phyloP scores from a whole-genome alignment of 1,139 yeast species.

The Yamadazyma triangularis region DNA sequence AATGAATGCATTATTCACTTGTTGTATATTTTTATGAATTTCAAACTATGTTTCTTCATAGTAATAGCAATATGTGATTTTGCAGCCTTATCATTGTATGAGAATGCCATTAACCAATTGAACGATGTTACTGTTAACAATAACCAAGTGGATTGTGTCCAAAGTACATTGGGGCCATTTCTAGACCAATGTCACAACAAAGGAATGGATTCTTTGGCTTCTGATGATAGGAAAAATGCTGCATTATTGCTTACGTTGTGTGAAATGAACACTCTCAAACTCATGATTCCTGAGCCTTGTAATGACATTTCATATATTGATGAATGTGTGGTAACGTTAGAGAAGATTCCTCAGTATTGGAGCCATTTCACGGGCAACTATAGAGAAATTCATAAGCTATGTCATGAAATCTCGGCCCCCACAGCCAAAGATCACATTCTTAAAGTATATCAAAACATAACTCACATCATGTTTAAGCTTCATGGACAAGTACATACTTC shows the following conservation, averaged over 20 bases:
- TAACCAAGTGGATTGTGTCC: constrained; percentile 17
- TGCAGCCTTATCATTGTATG: too few species aligned
- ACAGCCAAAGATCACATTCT: constrained; percentile 50
- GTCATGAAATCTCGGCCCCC: constrained; percentile 48
- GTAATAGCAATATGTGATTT: too few species aligned
- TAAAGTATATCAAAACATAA: constrained; percentile 43
- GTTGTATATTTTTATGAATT: too few species aligned
- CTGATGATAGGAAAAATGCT: constrained; percentile 25
- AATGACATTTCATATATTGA: constrained; percentile 7
- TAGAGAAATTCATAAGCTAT: constrained; percentile 42
- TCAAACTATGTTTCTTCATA: too few species aligned
- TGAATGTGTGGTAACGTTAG: constrained; percentile 36
- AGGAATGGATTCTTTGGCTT: constrained; percentile 31
- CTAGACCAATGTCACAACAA: constrained; percentile 22
- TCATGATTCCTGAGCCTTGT: constrained; percentile 34
- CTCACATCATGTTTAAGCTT: constrained; percentile 24
- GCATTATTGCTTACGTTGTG: constrained; percentile 51
- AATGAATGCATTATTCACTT: too few species aligned
- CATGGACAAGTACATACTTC: constrained; percentile 14
- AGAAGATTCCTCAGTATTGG: constrained; percentile 52
- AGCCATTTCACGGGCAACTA: constrained; percentile 58
- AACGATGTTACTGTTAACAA: too few species aligned
- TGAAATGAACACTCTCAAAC: constrained; percentile 45
- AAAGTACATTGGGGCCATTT: constrained; percentile 21
- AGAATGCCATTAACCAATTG: too few species aligned